Conservation (phyloP, 805 yeast genomes). For the Yarrowia porcina region DNA sequence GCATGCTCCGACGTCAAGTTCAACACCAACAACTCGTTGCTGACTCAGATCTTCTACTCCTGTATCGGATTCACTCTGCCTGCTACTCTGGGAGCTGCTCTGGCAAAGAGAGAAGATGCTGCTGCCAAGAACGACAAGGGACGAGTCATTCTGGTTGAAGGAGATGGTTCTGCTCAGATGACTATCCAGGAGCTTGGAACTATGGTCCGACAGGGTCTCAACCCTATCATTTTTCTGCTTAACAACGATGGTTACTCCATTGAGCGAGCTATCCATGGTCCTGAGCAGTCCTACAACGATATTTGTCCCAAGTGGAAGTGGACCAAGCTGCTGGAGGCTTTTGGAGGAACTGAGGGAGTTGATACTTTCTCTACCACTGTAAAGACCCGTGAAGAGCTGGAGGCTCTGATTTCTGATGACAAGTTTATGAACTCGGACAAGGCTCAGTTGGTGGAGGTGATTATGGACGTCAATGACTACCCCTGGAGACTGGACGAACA, state of each 20-base stretch:
- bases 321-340: slow-evolving; percentile 61
- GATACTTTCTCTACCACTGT: slow-evolving; percentile 39
- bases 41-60: slow-evolving; percentile 70
- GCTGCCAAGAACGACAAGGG: slow-evolving; percentile 39
- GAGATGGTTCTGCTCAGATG: slow-evolving; percentile 96
- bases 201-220: slow-evolving; percentile 54
- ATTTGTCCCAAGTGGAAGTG: slow-evolving; percentile 80
- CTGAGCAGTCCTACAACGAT: slow-evolving; percentile 73
- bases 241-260: slow-evolving; percentile 89
- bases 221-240: slow-evolving; percentile 68
- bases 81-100: slow-evolving; percentile 75
- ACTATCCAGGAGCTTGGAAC: slow-evolving; percentile 80
- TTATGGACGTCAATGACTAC: slow-evolving; percentile 56
- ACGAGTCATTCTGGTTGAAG: slow-evolving; percentile 71
- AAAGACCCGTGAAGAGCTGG: slow-evolving; percentile 43
- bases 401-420: slow-evolving; percentile 40
- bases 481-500: slow-evolving; percentile 54
- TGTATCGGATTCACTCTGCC: slow-evolving; percentile 91
- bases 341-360: slow-evolving; percentile 39
- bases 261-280: slow-evolving; percentile 82
- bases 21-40: slow-evolving; percentile 48
- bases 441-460: slow-evolving; percentile 57
- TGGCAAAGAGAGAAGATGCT: slow-evolving; percentile 51
- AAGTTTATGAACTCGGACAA: slow-evolving; percentile 37
- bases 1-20: slow-evolving; percentile 66